A percentile compares a stretch with the other conserved stretches of the same genome.
phyloP scores from a whole-genome alignment of 1,284 basidiomycete genomes.

The Ganoderma lingzhi region DNA sequence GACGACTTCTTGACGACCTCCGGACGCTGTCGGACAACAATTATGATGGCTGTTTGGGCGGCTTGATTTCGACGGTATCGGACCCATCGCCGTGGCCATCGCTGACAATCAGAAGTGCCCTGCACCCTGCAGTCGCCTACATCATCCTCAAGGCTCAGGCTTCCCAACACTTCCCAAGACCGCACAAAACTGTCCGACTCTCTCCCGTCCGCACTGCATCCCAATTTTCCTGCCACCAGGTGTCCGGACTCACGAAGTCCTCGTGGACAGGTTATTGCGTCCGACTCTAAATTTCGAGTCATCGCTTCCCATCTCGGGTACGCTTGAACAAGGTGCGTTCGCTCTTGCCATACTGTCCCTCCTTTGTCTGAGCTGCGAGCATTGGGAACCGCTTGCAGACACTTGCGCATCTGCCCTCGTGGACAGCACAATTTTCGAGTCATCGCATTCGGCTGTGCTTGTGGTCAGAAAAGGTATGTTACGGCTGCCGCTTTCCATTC shows the following conservation, averaged over 20 bases:
- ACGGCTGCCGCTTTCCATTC: conserved; percentile 14
- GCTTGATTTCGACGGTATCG: conserved; percentile 16
- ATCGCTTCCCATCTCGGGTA: not conserved
- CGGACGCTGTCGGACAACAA: conserved; percentile 3
- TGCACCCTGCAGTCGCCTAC: conserved; percentile 22
- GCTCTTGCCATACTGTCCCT: not conserved
- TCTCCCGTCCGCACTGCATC: not conserved
- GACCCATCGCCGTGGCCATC: conserved; percentile 27
- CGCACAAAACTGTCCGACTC: not conserved
- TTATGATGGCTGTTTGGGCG: not conserved
- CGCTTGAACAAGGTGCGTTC: not conserved
- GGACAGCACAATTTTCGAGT: conserved; percentile 16
- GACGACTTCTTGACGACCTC: too few relatives aligned
- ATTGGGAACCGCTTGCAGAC: not conserved
- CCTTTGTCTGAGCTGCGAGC: not conserved
- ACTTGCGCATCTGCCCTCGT: conserved; percentile 7
- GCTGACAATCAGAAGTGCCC: conserved; percentile 27
- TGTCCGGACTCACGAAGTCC: not conserved
- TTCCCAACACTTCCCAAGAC: not conserved
- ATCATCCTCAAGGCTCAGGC: too few relatives aligned
- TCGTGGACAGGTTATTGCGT: not conserved
- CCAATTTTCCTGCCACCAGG: not conserved
- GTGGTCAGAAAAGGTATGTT: conserved; percentile 30
- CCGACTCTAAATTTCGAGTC: not conserved
- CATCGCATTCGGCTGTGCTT: conserved; percentile 26